These are phyloP conservation scores for Verbena officinalis DNA, from an alignment of 257 asterid species.

Conservation along the genomic window DNA sequence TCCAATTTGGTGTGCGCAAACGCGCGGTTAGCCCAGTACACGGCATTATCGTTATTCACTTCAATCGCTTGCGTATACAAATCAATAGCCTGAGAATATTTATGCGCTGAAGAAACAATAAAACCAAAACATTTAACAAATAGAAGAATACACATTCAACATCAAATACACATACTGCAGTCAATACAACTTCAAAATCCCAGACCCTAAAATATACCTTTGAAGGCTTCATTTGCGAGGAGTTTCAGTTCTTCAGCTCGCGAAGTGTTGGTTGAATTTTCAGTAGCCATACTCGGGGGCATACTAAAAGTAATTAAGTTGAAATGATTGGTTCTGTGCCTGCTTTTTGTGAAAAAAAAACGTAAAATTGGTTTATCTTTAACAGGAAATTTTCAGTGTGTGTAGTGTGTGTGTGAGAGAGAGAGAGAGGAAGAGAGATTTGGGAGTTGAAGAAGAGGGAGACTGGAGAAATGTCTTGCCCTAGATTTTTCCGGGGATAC, in stretches of 20 bases:
- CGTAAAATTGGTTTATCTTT: neutral
- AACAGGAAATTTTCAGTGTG: slow-evolving; percentile 11
- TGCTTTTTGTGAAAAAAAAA: slow-evolving; percentile 6
- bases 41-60: slow-evolving; percentile 66
- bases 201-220: slow-evolving; percentile 50
- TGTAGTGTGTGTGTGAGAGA: slow-evolving; percentile 18
- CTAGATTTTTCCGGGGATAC: slow-evolving; percentile 40
- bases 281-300: slow-evolving; percentile 82
- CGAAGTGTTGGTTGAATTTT: slow-evolving; percentile 45
- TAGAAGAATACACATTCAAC: slow-evolving; percentile 3
- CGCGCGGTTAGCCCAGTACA: slow-evolving; percentile 98
- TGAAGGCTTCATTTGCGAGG: slow-evolving; percentile 94
- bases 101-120: slow-evolving; percentile 61
- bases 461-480: slow-evolving; percentile 30
- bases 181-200: slow-evolving; percentile 19
- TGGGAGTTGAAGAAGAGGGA: neutral
- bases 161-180: neutral
- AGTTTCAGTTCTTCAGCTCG: slow-evolving; percentile 79
- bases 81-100: slow-evolving; percentile 91
- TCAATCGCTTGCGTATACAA: slow-evolving; percentile 91
- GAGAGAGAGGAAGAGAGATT: neutral
- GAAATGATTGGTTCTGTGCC: slow-evolving; percentile 7
- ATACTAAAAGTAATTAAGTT: slow-evolving; percentile 32
- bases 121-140: neutral
- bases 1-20: slow-evolving; percentile 94